Evolutionary conservation across 305 asterid genomes (phyloP).

Genomic region (Rubia tinctorum): DNA sequence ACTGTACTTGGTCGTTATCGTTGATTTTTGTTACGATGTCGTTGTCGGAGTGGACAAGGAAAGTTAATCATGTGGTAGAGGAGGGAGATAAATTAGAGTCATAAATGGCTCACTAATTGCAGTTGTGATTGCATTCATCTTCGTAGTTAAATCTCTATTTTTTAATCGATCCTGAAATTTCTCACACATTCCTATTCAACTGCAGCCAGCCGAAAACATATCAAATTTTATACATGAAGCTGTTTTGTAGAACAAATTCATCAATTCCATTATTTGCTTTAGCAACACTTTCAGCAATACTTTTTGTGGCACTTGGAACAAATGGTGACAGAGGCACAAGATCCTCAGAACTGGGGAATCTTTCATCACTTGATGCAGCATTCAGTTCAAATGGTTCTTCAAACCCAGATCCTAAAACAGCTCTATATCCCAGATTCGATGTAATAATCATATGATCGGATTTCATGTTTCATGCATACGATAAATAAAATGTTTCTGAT

Average conservation of each 20-base stretch:
- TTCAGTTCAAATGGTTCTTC: conserved; percentile 4
- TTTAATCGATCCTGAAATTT: neutral
- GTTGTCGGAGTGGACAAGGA: too few species aligned
- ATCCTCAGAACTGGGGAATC: conserved; percentile 20
- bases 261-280: conserved; percentile 21
- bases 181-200: neutral
- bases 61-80: too few species aligned
- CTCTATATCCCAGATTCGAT: conserved; percentile 49
- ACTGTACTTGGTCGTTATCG: too few species aligned
- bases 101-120: too few species aligned
- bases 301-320: conserved; percentile 20
- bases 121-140: neutral
- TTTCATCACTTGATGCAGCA: neutral
- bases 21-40: too few species aligned
- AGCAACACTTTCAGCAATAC: conserved; percentile 25
- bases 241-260: conserved; percentile 21
- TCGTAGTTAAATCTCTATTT: neutral
- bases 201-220: neutral
- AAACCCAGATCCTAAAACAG: conserved; percentile 13
- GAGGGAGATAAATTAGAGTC: too few species aligned
- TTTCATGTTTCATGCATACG: neutral
- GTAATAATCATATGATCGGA: conserved; percentile 22
- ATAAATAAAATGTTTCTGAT: neutral
- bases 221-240: conserved; percentile 16
- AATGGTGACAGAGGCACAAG: conserved; percentile 20